Conservation (phyloP, 495 filamentous ascomycete genomes). For the Xylaria palmicola region DNA sequence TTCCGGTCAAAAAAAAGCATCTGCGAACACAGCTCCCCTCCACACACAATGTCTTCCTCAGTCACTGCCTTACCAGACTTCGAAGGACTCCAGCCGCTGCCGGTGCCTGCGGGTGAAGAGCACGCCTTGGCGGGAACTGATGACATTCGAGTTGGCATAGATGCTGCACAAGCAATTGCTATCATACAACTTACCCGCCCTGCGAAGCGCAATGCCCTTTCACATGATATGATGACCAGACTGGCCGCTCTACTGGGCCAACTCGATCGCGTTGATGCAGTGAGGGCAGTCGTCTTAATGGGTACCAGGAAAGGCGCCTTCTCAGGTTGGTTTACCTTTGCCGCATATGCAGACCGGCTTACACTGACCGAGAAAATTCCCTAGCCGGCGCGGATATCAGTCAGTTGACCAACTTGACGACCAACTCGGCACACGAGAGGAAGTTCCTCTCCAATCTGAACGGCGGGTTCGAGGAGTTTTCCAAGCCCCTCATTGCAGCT, state of each 20-base stretch:
- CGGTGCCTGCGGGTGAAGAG: neutral
- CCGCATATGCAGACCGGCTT: too few species aligned
- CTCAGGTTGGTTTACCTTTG: slow-evolving; percentile 28
- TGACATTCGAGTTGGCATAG: slow-evolving; percentile 17
- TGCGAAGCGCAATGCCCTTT: slow-evolving; percentile 41
- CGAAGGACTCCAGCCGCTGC: slow-evolving; percentile 4
- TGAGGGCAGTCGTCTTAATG: slow-evolving; percentile 37
- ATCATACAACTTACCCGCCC: slow-evolving; percentile 38
- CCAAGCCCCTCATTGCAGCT: slow-evolving; percentile 37
- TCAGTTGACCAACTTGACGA: slow-evolving; percentile 33
- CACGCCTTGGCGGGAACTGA: neutral
- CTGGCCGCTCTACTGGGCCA: slow-evolving; percentile 24
- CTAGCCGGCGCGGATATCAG: slow-evolving; percentile 41
- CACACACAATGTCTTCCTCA: slow-evolving; percentile 1
- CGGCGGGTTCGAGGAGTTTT: slow-evolving; percentile 28
- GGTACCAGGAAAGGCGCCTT: slow-evolving; percentile 33
- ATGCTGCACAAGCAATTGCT: slow-evolving; percentile 23
- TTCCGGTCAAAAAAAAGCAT: too few species aligned
- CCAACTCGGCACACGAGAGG: slow-evolving; percentile 26
- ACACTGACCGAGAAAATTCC: slow-evolving; percentile 6
- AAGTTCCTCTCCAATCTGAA: slow-evolving; percentile 38
- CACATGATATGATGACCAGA: slow-evolving; percentile 29
- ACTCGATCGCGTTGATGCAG: slow-evolving; percentile 22
- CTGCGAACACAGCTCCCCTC: neutral
- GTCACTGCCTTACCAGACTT: slow-evolving; percentile 3